Base-by-base conservation (phyloP, 345 rosid genomes). In the Aethionema arabicum region DNA sequence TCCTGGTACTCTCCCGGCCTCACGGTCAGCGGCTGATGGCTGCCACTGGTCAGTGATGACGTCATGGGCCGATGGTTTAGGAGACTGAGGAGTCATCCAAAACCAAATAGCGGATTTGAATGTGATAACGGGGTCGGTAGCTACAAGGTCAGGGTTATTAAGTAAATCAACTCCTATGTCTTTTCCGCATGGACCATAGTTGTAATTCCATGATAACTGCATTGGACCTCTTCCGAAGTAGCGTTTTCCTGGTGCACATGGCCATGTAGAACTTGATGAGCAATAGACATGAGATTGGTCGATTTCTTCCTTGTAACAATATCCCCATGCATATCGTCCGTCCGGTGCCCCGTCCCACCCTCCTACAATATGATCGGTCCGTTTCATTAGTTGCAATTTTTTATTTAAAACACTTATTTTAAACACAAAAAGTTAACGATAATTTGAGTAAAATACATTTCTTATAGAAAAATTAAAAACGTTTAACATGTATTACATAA, bases 71-170 rank as follows among this genome's bases (percentile, higher is more conserved):
- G 91, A 81, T 0, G 91, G 91, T 53, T 81, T 84, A 0, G 82
- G 80, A 3, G 79, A 44, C 45, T 79, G 88, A 9, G 85, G 65
- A 8, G 89, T 83, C 91, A 78, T 85, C 95, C 91, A 85, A 54
- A 78, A 88, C 91, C 90, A 88, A 1, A 83, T 43, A 0, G 90
- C 92, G 21, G 92, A 60, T 74, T 88, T 83, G 78, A 85, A 88
- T 38, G 96, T 80, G 7, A 75, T 62, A 7, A 63, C 62, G 16
- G 62, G 35, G 11, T 74, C 74, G 56, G 74, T 77, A 6, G 79
- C 58, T 0, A 88, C 75, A 0, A 79, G 72, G 66, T 85, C 90
- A 3, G 88, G 92, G 68, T 83, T 82, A 66, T 76, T 79, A 4
- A 85, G 64, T 47, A 88, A 76, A 73, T 80, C 80, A 41, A 46